Conservation (phyloP, 129 eudicot species). For the Saposhnikovia divaricata region DNA sequence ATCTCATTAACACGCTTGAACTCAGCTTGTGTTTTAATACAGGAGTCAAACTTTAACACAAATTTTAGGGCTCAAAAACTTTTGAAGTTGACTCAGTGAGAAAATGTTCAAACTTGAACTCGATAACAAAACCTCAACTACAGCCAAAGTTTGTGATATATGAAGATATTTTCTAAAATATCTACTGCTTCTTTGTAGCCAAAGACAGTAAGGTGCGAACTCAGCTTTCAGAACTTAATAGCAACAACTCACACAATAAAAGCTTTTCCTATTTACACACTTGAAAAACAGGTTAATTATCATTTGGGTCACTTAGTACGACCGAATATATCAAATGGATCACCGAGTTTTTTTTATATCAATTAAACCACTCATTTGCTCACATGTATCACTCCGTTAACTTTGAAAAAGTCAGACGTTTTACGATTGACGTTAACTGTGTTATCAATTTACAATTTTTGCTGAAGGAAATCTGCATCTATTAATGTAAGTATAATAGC, state of each 20-base stretch:
- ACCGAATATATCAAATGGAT: too few relatives aligned
- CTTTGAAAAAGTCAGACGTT: too few relatives aligned
- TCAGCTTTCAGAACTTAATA: not conserved
- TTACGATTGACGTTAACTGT: too few relatives aligned
- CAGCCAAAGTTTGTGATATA: not conserved
- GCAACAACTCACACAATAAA: not conserved
- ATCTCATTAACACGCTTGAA: not conserved
- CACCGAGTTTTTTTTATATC: too few relatives aligned
- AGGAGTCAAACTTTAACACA: too few relatives aligned
- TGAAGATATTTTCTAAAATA: not conserved
- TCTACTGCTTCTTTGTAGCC: not conserved
- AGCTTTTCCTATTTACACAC: not conserved
- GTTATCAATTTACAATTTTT: not conserved
- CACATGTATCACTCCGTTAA: too few relatives aligned
- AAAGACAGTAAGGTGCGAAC: not conserved
- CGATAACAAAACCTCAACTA: not conserved
- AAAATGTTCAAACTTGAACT: not conserved
- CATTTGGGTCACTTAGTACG: too few relatives aligned
- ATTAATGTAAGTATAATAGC: not conserved
- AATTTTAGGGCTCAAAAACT: too few relatives aligned
- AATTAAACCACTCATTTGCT: too few relatives aligned
- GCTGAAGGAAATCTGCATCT: not conserved
- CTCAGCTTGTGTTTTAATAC: not conserved
- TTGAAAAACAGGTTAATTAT: too few relatives aligned
- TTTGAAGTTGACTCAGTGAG: not conserved